Conservation (phyloP, 1,284 basidiomycete genomes). For the Moniliella sp. region DNA sequence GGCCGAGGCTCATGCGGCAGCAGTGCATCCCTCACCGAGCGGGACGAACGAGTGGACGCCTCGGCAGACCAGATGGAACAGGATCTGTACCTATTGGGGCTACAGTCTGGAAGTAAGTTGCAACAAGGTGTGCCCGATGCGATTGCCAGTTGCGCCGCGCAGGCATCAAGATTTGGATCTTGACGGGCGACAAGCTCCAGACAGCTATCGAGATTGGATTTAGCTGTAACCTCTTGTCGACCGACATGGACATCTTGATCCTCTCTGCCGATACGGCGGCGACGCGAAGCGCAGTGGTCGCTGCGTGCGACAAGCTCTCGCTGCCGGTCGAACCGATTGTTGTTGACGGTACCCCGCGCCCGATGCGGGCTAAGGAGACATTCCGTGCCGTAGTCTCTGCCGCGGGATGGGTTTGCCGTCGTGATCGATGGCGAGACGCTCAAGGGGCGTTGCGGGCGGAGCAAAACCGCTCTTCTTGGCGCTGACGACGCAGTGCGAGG, state of each 20-base stretch:
- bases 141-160: slow-evolving; percentile 70
- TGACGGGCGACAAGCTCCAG: slow-evolving; percentile 86
- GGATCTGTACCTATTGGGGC: slow-evolving; percentile 64
- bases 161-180: slow-evolving; percentile 89
- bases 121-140: slow-evolving; percentile 91
- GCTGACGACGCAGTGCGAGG: slow-evolving; percentile 81
- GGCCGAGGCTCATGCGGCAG: slow-evolving; percentile 60
- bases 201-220: slow-evolving; percentile 80
- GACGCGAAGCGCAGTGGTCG: slow-evolving; percentile 67
- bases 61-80: slow-evolving; percentile 66
- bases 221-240: slow-evolving; percentile 14
- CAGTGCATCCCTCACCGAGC: slow-evolving; percentile 50
- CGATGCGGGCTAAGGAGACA: slow-evolving; percentile 10
- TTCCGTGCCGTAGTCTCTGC: no score
- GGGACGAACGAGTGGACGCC: slow-evolving; percentile 74
- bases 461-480: slow-evolving; percentile 70
- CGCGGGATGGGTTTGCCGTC: slow-evolving; percentile 58
- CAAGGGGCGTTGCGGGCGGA: slow-evolving; percentile 52
- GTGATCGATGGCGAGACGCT: slow-evolving; percentile 91
- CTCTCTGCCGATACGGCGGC: slow-evolving; percentile 61
- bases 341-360: slow-evolving; percentile 9
- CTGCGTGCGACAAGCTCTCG: slow-evolving; percentile 77
- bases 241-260: slow-evolving; percentile 64
- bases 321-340: slow-evolving; percentile 47
- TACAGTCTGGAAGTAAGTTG: slow-evolving; percentile 83